Percentiles rank a stretch among this genome's conserved stretches.
These are phyloP conservation scores for Cyberlindnera xylosilytica DNA, from an alignment of 805 yeast species.

Conservation along the genomic window DNA sequence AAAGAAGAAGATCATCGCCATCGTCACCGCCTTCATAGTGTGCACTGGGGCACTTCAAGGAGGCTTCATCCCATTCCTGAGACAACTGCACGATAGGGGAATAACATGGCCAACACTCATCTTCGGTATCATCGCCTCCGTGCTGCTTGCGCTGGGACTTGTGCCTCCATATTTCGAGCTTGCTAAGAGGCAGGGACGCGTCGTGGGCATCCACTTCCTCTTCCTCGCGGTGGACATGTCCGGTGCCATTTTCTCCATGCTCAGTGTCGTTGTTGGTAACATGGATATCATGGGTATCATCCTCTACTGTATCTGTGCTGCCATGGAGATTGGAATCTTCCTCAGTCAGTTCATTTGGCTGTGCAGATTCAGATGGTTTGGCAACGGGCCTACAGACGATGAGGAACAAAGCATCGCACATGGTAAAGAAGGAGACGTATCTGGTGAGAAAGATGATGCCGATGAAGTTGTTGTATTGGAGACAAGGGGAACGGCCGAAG, in stretches of 20 bases:
- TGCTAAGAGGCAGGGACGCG: conserved; percentile 75
- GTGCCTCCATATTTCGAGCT: conserved; percentile 89
- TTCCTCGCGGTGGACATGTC: conserved; percentile 71
- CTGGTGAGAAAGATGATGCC: not conserved
- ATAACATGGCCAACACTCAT: conserved; percentile 74
- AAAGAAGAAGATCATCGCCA: conserved; percentile 34
- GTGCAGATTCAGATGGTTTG: conserved; percentile 33
- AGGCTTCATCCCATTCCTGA: conserved; percentile 69
- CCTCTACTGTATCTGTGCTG: conserved; percentile 62
- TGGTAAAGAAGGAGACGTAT: not conserved
- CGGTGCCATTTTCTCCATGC: conserved; percentile 81
- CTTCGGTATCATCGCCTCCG: conserved; percentile 78
- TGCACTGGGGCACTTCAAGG: conserved; percentile 57
- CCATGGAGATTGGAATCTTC: conserved; percentile 69
- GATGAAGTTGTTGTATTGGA: not conserved
- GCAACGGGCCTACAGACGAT: conserved; percentile 14
- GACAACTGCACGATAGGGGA: conserved; percentile 52
- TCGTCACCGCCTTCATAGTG: conserved; percentile 37
- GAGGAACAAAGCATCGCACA: conserved; percentile 7
- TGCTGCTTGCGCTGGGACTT: conserved; percentile 72
- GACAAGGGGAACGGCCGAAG: no score
- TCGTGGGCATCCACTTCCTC: conserved; percentile 83
- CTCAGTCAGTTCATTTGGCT: conserved; percentile 62
- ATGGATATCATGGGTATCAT: conserved; percentile 70
- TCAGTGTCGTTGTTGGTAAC: conserved; percentile 54